Conservation (phyloP, 306 rosid species). For the Vigna hirtella region DNA sequence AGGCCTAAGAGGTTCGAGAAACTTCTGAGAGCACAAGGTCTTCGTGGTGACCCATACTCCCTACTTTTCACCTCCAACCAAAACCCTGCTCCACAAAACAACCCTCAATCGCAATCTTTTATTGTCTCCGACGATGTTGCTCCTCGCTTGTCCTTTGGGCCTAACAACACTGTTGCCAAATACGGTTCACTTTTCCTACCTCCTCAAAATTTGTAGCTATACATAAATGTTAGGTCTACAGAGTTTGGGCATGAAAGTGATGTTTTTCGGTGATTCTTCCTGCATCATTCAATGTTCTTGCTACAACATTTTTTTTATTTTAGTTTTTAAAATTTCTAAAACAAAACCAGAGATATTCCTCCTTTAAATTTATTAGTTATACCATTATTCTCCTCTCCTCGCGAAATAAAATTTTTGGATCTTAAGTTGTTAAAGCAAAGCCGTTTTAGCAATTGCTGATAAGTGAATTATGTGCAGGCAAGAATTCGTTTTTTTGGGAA, state of each 20-base stretch:
- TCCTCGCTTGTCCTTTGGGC: background rate
- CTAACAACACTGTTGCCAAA: conserved; percentile 21
- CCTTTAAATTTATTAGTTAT: too few species aligned
- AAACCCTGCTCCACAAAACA: too few species aligned
- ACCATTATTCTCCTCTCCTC: too few species aligned
- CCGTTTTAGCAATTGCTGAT: background rate
- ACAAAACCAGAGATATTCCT: too few species aligned
- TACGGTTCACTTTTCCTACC: conserved; percentile 30
- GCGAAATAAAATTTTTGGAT: too few species aligned
- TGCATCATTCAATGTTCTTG: too few species aligned
- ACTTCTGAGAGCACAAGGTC: conserved; percentile 52
- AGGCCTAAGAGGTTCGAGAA: conserved; percentile 56
- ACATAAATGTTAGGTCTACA: too few species aligned
- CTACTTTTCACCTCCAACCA: background rate
- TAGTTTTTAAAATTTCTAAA: too few species aligned
- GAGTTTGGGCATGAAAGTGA: too few species aligned
- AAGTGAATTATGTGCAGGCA: conserved; percentile 16
- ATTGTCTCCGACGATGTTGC: conserved; percentile 43
- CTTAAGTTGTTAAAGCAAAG: background rate
- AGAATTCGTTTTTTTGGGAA: conserved; percentile 48
- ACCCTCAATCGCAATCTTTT: conserved; percentile 47
- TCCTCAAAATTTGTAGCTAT: too few species aligned
- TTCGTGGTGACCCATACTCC: conserved; percentile 50
- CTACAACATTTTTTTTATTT: too few species aligned
- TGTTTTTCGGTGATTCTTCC: too few species aligned